Percentiles rank a stretch among this genome's conserved stretches.
phyloP scores from a whole-genome alignment of 2,329 filamentous ascomycete genomes.

The Diaporthe australafricana region DNA sequence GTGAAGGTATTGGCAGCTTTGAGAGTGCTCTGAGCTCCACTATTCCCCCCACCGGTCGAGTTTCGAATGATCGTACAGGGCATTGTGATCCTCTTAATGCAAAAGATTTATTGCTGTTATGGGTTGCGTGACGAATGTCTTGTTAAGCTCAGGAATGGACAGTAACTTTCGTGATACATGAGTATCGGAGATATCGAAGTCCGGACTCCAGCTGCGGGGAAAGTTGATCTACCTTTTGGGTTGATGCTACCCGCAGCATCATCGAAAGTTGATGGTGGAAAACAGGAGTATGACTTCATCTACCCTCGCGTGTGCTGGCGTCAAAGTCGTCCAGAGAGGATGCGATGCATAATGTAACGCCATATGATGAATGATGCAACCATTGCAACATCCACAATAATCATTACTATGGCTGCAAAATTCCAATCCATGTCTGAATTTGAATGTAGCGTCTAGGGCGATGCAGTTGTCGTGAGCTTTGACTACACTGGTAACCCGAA shows the following conservation, averaged over 20 bases:
- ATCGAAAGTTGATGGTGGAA: too few relatives aligned
- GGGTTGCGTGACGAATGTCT: background rate
- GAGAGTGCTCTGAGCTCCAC: slow-evolving; percentile 24
- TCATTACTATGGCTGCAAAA: background rate
- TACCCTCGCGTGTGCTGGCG: background rate
- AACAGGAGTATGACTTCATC: background rate
- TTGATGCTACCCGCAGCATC: background rate
- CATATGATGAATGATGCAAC: background rate
- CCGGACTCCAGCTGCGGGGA: slow-evolving; percentile 20
- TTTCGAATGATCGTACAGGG: slow-evolving; percentile 32
- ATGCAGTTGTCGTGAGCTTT: too few relatives aligned
- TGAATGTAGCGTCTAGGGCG: background rate
- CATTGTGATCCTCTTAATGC: background rate
- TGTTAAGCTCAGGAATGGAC: background rate
- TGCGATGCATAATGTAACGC: slow-evolving; percentile 3
- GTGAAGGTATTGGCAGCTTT: slow-evolving; percentile 34
- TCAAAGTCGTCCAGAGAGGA: background rate
- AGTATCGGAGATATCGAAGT: slow-evolving; percentile 7
- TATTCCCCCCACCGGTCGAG: slow-evolving; percentile 22
- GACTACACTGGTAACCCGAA: background rate
- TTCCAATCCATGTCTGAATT: background rate
- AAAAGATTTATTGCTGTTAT: background rate
- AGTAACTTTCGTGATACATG: background rate
- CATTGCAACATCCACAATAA: background rate
- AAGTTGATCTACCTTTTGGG: background rate